These are phyloP conservation scores for Viola pubescens DNA, from an alignment of 441 rosid genomes.

Conservation along the genomic window DNA sequence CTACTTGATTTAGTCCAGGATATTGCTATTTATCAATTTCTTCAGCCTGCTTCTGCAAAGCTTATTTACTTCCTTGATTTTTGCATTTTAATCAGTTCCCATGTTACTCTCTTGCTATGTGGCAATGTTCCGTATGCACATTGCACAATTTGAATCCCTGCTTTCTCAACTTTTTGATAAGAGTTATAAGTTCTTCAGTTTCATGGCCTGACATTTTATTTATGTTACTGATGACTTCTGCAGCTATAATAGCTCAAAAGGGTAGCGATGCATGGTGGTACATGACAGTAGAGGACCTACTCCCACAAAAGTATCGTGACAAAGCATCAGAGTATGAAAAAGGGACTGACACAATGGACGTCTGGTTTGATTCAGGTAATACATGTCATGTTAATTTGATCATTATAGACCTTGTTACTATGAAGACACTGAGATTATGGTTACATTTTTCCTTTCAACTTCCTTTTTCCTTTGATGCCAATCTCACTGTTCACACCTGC, in stretches of 20 bases:
- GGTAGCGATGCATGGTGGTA: conserved; percentile 99
- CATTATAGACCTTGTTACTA: conserved; percentile 1
- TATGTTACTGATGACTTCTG: conserved; percentile 11
- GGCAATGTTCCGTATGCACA: too few species aligned
- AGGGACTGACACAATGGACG: conserved; percentile 99
- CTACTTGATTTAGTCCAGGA: neutral
- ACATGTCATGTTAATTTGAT: too few species aligned
- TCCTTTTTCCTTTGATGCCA: too few species aligned
- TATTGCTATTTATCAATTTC: too few species aligned
- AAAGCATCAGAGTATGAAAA: conserved; percentile 76
- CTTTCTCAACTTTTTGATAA: neutral
- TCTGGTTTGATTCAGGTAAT: conserved; percentile 97
- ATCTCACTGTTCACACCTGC: too few species aligned
- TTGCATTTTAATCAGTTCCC: too few species aligned
- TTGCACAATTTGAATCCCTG: neutral
- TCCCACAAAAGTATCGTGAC: conserved; percentile 70
- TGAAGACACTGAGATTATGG: neutral
- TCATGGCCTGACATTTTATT: conserved; percentile 5
- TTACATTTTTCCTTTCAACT: neutral
- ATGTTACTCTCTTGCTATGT: too few species aligned
- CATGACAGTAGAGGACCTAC: conserved; percentile 79
- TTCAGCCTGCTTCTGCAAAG: too few species aligned
- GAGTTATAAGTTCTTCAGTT: neutral
- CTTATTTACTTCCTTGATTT: too few species aligned
- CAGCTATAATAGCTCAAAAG: conserved; percentile 74